phyloP scores from a whole-genome alignment of 2,329 filamentous ascomycete species.

The Thelonectria rubi region DNA sequence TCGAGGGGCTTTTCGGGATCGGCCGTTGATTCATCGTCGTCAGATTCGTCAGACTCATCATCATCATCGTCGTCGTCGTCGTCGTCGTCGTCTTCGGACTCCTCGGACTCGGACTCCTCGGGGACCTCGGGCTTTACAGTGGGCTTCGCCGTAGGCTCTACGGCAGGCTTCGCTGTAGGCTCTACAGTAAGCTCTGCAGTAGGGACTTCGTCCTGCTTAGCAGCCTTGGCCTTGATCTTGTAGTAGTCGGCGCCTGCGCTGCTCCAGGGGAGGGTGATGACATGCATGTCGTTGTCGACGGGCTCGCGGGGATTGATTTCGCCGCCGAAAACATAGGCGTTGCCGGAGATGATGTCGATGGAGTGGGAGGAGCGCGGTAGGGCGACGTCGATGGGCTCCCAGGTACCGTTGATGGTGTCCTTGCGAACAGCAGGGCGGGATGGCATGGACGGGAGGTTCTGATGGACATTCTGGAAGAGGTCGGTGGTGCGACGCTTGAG shows the following conservation, averaged over 20 bases:
- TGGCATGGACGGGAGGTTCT: slow-evolving; percentile 54
- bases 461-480: slow-evolving; percentile 59
- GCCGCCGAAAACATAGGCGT: slow-evolving; percentile 78
- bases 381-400: slow-evolving; percentile 66
- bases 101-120: slow-evolving; percentile 24
- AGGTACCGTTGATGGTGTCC: slow-evolving; percentile 62
- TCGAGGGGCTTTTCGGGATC: slow-evolving; percentile 49
- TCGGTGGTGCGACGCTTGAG: slow-evolving; percentile 66
- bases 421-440: slow-evolving; percentile 34
- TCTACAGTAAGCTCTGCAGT: slow-evolving; percentile 12
- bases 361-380: slow-evolving; percentile 80
- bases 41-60: slow-evolving; percentile 21
- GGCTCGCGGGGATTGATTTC: slow-evolving; percentile 73
- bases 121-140: slow-evolving; percentile 24
- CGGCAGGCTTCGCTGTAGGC: slow-evolving; percentile 44
- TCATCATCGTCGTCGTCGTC: slow-evolving; percentile 36
- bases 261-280: slow-evolving; percentile 68
- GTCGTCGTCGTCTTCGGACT: slow-evolving; percentile 10
- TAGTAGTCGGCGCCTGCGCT: slow-evolving; percentile 68
- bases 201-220: slow-evolving; percentile 43
- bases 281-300: slow-evolving; percentile 77
- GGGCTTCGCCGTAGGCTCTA: slow-evolving; percentile 25
- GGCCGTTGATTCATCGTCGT: slow-evolving; percentile 24
- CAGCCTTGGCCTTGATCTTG: slow-evolving; percentile 59
- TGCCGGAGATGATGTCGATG: slow-evolving; percentile 65